phyloP scores from a whole-genome alignment of 768 basidiomycete genomes.

The Boletus edulis region DNA sequence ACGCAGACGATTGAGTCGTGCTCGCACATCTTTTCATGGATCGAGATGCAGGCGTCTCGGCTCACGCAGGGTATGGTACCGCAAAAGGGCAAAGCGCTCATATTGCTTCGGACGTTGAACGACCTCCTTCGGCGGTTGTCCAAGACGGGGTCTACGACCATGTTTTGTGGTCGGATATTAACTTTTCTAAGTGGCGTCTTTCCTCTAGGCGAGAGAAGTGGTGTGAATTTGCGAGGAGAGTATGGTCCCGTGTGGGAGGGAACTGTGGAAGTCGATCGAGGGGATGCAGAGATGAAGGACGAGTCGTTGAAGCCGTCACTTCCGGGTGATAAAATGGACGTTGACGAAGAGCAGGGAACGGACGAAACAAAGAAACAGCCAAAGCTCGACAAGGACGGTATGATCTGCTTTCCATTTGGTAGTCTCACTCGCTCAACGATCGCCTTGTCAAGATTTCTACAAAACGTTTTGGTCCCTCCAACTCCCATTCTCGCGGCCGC shows the following conservation, averaged over 20 bases:
- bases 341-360: constrained; percentile 44
- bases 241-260: constrained; percentile 80
- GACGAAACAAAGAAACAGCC: constrained; percentile 33
- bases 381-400: constrained; percentile 63
- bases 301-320: constrained; percentile 31
- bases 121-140: constrained; percentile 84
- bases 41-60: constrained; percentile 66
- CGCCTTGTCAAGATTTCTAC: constrained; percentile 62
- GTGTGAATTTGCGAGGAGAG: constrained; percentile 89
- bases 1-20: constrained; percentile 83
- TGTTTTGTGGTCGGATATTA: constrained; percentile 87
- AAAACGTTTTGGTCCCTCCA: constrained; percentile 90
- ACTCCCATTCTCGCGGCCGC: constrained; percentile 78
- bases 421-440: constrained; percentile 1
- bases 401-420: constrained; percentile 4
- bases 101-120: constrained; percentile 81
- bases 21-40: constrained; percentile 86
- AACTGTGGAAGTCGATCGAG: constrained; percentile 41
- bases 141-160: constrained; percentile 80
- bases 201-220: constrained; percentile 84
- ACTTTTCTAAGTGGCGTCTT: constrained; percentile 85
- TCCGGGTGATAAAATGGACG: constrained; percentile 56
- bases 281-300: constrained; percentile 31
- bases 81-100: constrained; percentile 84
- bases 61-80: constrained; percentile 79